phyloP scores from a whole-genome alignment of 2,329 filamentous ascomycete genomes.

The Neophaeococcomyces mojaviensis region DNA sequence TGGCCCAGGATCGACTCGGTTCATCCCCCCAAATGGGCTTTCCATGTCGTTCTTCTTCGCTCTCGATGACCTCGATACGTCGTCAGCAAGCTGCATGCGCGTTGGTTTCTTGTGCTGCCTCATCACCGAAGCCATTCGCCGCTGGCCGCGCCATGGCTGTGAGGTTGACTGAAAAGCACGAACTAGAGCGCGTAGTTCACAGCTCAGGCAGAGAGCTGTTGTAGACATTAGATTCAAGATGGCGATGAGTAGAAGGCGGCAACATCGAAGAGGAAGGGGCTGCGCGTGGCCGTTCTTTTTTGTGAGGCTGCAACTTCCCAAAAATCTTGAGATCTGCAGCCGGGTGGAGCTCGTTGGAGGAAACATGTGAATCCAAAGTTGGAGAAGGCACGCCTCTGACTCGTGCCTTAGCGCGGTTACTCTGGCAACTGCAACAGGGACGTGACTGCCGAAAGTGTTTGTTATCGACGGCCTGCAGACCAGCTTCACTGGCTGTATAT shows the following conservation, averaged over 20 bases:
- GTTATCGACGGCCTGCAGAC: not conserved
- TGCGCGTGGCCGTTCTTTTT: not conserved
- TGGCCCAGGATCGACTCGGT: slow-evolving; percentile 41
- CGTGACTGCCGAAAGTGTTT: not conserved
- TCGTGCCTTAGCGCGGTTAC: not conserved
- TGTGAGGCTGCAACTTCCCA: not conserved
- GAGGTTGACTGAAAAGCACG: slow-evolving; percentile 5
- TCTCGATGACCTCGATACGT: slow-evolving; percentile 23
- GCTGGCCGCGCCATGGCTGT: slow-evolving; percentile 30
- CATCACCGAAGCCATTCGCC: slow-evolving; percentile 33
- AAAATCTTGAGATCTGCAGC: not conserved
- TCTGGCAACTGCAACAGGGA: not conserved
- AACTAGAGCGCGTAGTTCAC: slow-evolving; percentile 17
- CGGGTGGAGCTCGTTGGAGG: too few species aligned
- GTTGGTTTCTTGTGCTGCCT: slow-evolving; percentile 37
- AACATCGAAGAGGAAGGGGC: not conserved
- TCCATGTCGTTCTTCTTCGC: slow-evolving; percentile 34
- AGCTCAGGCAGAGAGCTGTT: slow-evolving; percentile 16
- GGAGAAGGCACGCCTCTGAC: too few species aligned
- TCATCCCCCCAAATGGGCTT: slow-evolving; percentile 55
- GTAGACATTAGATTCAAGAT: slow-evolving; percentile 14
- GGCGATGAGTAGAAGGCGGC: not conserved
- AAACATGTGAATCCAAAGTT: too few species aligned
- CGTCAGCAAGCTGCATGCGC: slow-evolving; percentile 45
- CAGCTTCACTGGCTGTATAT: not conserved